Percentiles rank a stretch among this genome's conserved stretches.
These are phyloP conservation scores for Trypanosomatidae sp. DNA, from an alignment of 208 protist genomes.

Conservation along the genomic window DNA sequence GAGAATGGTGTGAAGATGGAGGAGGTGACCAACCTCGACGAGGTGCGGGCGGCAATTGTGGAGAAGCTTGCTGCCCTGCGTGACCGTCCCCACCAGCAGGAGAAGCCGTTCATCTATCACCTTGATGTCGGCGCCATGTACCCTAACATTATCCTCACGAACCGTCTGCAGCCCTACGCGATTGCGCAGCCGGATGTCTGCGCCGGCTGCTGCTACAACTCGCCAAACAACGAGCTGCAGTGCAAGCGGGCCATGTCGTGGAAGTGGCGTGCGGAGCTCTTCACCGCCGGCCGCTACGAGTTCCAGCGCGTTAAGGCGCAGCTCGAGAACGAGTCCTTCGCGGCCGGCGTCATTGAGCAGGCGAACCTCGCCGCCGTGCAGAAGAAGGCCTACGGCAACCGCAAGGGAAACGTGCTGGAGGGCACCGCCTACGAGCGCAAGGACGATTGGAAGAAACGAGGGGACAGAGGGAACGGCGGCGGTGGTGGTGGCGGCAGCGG, in stretches of 20 bases:
- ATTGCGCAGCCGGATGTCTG: slow-evolving; percentile 96
- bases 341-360: slow-evolving; percentile 72
- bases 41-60: slow-evolving; percentile 73
- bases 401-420: slow-evolving; percentile 90
- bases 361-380: slow-evolving; percentile 85
- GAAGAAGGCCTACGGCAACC: slow-evolving; percentile 92
- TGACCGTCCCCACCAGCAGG: slow-evolving; percentile 79
- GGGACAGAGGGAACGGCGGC: not conserved
- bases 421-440: slow-evolving; percentile 86
- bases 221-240: slow-evolving; percentile 91
- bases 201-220: slow-evolving; percentile 97
- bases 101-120: slow-evolving; percentile 99
- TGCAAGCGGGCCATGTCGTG: slow-evolving; percentile 98
- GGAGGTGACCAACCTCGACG: slow-evolving; percentile 95
- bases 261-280: slow-evolving; percentile 98
- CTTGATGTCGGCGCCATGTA: slow-evolving; percentile 99
- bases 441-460: slow-evolving; percentile 44
- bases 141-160: slow-evolving; percentile 99
- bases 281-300: slow-evolving; percentile 95
- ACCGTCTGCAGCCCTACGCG: slow-evolving; percentile 98
- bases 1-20: slow-evolving; percentile 84
- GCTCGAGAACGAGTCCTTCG: slow-evolving; percentile 96
- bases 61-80: slow-evolving; percentile 80
- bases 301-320: slow-evolving; percentile 95
- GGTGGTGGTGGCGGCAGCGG: slow-evolving; percentile 41